Percentiles rank a stretch among this genome's conserved stretches.
Evolutionary conservation across 768 basidiomycete genomes (phyloP).

Genomic region (Fomitopsis pulvina): DNA sequence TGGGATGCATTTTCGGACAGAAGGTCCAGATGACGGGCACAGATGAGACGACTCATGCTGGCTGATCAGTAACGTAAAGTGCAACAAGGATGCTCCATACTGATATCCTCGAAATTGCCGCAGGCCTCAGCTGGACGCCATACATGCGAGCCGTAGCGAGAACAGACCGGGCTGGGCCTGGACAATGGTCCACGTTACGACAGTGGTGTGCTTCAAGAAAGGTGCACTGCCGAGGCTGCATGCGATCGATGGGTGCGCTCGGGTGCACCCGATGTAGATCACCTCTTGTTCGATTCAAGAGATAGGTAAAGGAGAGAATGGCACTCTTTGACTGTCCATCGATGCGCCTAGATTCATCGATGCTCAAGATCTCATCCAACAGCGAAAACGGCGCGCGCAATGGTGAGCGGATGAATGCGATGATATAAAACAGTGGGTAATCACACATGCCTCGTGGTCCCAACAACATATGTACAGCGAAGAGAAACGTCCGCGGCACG

Average conservation of each 20-base stretch:
- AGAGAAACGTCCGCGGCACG: constrained; percentile 4
- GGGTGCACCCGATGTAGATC: background rate
- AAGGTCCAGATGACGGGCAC: background rate
- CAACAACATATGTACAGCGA: constrained; percentile 10
- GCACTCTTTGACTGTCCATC: background rate
- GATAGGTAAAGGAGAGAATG: background rate
- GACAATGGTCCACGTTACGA: background rate
- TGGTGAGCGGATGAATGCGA: background rate
- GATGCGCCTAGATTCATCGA: constrained; percentile 8
- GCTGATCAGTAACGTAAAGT: background rate
- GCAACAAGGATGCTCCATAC: background rate
- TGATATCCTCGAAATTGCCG: background rate
- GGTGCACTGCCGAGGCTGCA: background rate
- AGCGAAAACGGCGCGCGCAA: background rate
- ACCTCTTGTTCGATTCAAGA: background rate
- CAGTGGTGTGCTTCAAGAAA: background rate
- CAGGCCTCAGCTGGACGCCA: background rate
- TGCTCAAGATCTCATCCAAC: background rate
- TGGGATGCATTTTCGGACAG: background rate
- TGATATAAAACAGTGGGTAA: constrained; percentile 15
- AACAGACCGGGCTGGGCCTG: background rate
- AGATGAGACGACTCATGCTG: background rate
- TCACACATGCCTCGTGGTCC: constrained; percentile 11
- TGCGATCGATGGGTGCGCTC: background rate
- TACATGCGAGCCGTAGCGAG: background rate